These are phyloP conservation scores for Fusarium drepaniforme DNA, from an alignment of 2,329 filamentous ascomycete species.

Conservation along the genomic window DNA sequence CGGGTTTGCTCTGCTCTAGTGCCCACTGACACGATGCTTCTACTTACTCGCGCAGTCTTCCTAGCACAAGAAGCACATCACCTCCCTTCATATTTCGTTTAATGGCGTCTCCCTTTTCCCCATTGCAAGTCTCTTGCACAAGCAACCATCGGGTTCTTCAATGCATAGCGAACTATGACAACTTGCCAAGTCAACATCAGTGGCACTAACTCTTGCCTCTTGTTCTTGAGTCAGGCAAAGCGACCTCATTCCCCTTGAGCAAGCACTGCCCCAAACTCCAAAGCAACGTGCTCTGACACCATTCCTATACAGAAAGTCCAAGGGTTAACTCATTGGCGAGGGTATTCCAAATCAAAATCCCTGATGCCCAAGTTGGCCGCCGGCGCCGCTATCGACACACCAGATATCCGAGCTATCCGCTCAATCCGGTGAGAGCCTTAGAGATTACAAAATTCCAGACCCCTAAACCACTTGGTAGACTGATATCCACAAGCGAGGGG, in stretches of 20 bases:
- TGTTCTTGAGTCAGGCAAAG: not conserved
- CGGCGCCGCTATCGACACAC: conserved; percentile 1
- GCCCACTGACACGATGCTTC: not conserved
- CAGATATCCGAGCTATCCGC: not conserved
- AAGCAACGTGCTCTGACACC: not conserved
- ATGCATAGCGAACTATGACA: not conserved
- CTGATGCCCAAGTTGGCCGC: not conserved
- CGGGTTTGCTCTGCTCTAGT: not conserved
- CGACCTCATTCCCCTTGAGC: not conserved
- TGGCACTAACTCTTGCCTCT: not conserved
- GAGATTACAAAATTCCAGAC: not conserved
- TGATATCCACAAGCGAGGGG: not conserved
- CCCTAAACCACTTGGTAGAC: not conserved
- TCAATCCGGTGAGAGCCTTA: not conserved
- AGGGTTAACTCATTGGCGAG: not conserved
- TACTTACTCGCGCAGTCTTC: not conserved
- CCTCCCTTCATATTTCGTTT: not conserved
- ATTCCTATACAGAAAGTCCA: not conserved
- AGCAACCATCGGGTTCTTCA: not conserved
- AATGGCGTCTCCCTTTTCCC: not conserved
- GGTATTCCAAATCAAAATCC: conserved; percentile 6
- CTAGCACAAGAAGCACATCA: not conserved
- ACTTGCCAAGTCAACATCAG: not conserved
- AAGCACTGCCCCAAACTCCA: too few species aligned
- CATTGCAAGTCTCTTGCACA: not conserved